These are phyloP conservation scores for Lecanicillium sp. DNA, from an alignment of 2,329 filamentous ascomycete species.

Conservation along the genomic window DNA sequence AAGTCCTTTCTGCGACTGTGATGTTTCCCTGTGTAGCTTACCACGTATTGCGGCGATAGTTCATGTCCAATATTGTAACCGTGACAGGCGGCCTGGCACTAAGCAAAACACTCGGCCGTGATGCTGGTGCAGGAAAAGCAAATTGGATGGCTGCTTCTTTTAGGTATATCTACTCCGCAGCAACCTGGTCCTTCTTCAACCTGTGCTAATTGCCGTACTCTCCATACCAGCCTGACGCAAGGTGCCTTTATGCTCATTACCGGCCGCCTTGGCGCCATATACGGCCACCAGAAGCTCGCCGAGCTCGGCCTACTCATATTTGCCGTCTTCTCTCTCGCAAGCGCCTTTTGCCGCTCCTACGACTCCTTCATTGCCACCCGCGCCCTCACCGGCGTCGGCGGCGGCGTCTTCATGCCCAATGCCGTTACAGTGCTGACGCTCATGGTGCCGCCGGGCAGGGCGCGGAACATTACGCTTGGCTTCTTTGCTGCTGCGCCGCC, in stretches of 20 bases:
- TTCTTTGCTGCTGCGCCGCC: constrained; percentile 40
- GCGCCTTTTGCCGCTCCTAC: constrained; percentile 34
- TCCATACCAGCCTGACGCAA: constrained; percentile 36
- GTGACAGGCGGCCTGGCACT: constrained; percentile 20
- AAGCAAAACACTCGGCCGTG: constrained; percentile 18
- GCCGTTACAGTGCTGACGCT: constrained; percentile 40
- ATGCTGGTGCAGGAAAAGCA: constrained; percentile 21
- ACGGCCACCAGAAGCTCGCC: constrained; percentile 41
- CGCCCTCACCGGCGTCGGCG: constrained; percentile 39
- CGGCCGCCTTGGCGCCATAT: constrained; percentile 44
- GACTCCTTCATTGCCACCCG: constrained; percentile 34
- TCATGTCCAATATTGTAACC: constrained; percentile 22
- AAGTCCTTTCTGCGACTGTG: neutral
- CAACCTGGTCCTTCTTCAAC: neutral
- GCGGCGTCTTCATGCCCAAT: constrained; percentile 44
- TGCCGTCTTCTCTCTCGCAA: constrained; percentile 32
- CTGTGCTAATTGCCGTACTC: neutral
- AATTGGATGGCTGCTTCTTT: constrained; percentile 33
- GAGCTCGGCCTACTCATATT: constrained; percentile 35
- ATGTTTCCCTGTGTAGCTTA: neutral
- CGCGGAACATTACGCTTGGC: constrained; percentile 35
- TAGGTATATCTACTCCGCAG: constrained; percentile 16
- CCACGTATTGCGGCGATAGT: constrained; percentile 11
- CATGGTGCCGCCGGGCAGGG: constrained; percentile 36
- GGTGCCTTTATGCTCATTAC: constrained; percentile 45